Evolutionary conservation across 768 basidiomycete genomes (phyloP).

Genomic region (Epithele typhae): DNA sequence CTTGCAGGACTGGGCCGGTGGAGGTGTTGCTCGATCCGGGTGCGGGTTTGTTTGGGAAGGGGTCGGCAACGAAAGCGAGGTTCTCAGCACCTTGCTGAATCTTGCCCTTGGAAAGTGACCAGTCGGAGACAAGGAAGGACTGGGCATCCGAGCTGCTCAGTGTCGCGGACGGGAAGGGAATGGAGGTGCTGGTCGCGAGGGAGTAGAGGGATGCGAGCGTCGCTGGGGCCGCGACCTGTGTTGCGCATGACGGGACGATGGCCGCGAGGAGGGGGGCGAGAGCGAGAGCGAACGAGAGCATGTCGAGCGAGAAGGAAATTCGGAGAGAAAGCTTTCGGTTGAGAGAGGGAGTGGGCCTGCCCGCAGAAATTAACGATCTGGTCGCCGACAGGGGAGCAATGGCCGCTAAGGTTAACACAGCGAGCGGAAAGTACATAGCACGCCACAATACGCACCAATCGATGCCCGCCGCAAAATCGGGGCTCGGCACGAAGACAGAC

Average conservation of each 20-base stretch:
- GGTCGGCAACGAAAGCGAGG: constrained; percentile 61
- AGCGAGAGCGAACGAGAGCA: constrained; percentile 7
- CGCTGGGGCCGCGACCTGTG: constrained; percentile 13
- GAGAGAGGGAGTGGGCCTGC: too few species aligned
- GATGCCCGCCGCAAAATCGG: too few species aligned
- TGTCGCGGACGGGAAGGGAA: constrained; percentile 65
- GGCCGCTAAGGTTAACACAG: too few species aligned
- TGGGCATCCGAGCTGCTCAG: constrained; percentile 46
- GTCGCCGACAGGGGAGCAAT: too few species aligned
- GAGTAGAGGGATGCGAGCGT: constrained; percentile 46
- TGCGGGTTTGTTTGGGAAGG: constrained; percentile 50
- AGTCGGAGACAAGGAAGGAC: constrained; percentile 46
- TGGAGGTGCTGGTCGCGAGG: constrained; percentile 54
- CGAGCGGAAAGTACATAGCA: too few species aligned
- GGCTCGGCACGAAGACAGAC: too few species aligned
- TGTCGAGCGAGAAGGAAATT: constrained; percentile 1
- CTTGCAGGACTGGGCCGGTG: constrained; percentile 42
- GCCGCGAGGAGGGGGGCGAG: constrained; percentile 10
- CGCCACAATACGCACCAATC: too few species aligned
- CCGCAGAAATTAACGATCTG: too few species aligned
- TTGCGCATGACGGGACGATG: constrained; percentile 5
- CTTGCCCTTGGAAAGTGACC: constrained; percentile 57
- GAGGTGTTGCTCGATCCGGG: constrained; percentile 18
- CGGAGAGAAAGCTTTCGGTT: too few species aligned
- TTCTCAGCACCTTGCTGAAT: constrained; percentile 55